Evolutionary conservation across 2,329 filamentous ascomycete genomes (phyloP).

Genomic region (Clathrospora elynae): DNA sequence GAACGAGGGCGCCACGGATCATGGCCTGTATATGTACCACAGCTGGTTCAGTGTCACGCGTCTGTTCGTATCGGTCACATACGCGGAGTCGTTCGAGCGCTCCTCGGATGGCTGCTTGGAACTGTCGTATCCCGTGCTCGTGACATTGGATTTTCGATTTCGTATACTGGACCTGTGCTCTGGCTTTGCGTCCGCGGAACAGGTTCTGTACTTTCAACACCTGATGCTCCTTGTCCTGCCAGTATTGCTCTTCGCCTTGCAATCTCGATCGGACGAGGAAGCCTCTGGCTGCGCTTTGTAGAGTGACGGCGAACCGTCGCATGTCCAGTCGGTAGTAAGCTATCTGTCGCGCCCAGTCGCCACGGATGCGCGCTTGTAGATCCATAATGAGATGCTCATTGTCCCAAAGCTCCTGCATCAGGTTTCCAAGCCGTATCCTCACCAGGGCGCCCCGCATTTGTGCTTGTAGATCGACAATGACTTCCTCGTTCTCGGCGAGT

Average conservation of each 20-base stretch:
- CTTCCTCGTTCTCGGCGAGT: conserved; percentile 73
- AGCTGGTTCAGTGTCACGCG: conserved; percentile 66
- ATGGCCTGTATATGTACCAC: conserved; percentile 58
- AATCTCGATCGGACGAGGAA: conserved; percentile 71
- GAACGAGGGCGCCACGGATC: conserved; percentile 69
- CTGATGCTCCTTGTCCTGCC: conserved; percentile 71
- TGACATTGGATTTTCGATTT: conserved; percentile 56
- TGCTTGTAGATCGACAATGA: conserved; percentile 80
- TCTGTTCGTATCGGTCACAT: conserved; percentile 62
- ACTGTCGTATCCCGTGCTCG: conserved; percentile 53
- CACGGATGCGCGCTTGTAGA: conserved; percentile 84
- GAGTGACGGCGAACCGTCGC: conserved; percentile 75
- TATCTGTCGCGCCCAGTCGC: conserved; percentile 84
- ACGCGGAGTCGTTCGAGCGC: conserved; percentile 51
- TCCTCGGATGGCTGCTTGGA: conserved; percentile 63
- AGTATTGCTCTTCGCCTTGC: conserved; percentile 67
- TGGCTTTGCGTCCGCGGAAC: conserved; percentile 67
- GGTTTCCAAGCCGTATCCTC: conserved; percentile 74
- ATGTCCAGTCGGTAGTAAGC: conserved; percentile 81
- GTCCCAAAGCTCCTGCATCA: conserved; percentile 91
- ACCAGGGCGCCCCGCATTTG: conserved; percentile 82
- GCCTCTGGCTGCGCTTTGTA: conserved; percentile 81
- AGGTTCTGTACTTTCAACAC: conserved; percentile 83
- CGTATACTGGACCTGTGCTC: conserved; percentile 52
- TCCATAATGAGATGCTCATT: conserved; percentile 77